Evolutionary conservation across 768 basidiomycete species (phyloP).

Genomic region (Rhizopogon vulgaris): DNA sequence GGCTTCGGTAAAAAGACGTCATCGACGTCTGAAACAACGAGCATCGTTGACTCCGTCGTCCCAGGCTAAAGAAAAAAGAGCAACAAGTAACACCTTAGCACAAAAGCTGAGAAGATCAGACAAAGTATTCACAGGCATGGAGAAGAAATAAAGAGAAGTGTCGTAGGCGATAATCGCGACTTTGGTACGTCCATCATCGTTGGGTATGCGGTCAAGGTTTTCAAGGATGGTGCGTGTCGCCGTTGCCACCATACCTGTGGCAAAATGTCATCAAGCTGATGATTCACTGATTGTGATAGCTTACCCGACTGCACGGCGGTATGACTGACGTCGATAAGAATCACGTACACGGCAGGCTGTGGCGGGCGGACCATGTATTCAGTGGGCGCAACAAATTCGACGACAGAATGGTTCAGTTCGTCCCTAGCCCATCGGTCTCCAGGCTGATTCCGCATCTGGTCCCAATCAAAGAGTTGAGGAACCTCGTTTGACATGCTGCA

Average conservation of each 20-base stretch:
- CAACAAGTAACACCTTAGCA: neutral
- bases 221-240: constrained; percentile 96
- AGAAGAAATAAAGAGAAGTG: constrained; percentile 93
- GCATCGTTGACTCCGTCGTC: constrained; percentile 79
- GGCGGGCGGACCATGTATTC: constrained; percentile 99
- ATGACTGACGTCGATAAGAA: constrained; percentile 96
- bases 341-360: constrained; percentile 94
- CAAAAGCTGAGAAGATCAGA: neutral
- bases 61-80: constrained; percentile 41
- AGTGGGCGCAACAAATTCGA: constrained; percentile 95
- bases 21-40: constrained; percentile 94
- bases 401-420: constrained; percentile 89
- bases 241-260: constrained; percentile 91
- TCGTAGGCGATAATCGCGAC: constrained; percentile 91
- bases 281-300: constrained; percentile 8
- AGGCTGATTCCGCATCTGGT: constrained; percentile 86
- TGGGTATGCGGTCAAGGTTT: constrained; percentile 90
- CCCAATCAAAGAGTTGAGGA: constrained; percentile 98
- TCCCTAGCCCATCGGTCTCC: constrained; percentile 93
- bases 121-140: constrained; percentile 51
- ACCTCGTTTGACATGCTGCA: constrained; percentile 98
- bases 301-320: constrained; percentile 82
- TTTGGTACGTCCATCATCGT: constrained; percentile 90
- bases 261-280: neutral
- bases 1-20: constrained; percentile 98